Base-by-base conservation (phyloP, 768 basidiomycete genomes). In the Phallus indusiatus region DNA sequence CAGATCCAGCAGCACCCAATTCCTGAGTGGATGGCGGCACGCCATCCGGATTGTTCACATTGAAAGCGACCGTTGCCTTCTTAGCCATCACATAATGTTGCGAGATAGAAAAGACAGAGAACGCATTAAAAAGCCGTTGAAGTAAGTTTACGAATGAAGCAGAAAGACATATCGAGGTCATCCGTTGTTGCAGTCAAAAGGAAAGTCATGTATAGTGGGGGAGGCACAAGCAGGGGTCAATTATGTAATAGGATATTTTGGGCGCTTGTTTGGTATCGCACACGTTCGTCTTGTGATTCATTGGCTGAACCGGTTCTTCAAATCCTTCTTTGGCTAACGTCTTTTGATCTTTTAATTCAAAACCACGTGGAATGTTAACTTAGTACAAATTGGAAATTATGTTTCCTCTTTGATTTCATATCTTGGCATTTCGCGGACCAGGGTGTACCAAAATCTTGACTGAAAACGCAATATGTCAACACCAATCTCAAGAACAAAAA, bases 31-130 rank as follows among this genome's bases (percentile, higher is more conserved):
- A 7, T 7, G 2, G 28, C 28, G 28, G 28, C 28, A 28, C 28
- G 28, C 28, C 28, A 28, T 28, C 28, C 28, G 28, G 4, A 28
- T 28, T 28, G 28, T 28, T 7, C 28, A 7, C 28, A 28, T 28
- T 28, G 28, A 28, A 28, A 28, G 28, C 28, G 28, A 28, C 28
- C 28, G 28, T 28, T 3, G 28, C 28, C 28, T 28, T 28, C 28
- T 28, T 28, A 28, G 28, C 28, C 28, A 28, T 64, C 46, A 83
- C 66, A 67, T 83, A 86, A 24, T 86, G 82, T 65, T 80, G 81
- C 3, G 87, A 82, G 24, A 89, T 79, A 0, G 86, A 85, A n/a
- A 88, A 70, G 0, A 83, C 75, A 0, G 86, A 86, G 47, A 90
- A 76, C 42, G 79, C 81, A 63, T 87, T 85, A 60, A 83, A 78